A percentile compares a stretch with the other conserved stretches of the same genome.
Evolutionary conservation across 148 eudicot genomes (phyloP).

Genomic region (Rhododendron kiyosumense): DNA sequence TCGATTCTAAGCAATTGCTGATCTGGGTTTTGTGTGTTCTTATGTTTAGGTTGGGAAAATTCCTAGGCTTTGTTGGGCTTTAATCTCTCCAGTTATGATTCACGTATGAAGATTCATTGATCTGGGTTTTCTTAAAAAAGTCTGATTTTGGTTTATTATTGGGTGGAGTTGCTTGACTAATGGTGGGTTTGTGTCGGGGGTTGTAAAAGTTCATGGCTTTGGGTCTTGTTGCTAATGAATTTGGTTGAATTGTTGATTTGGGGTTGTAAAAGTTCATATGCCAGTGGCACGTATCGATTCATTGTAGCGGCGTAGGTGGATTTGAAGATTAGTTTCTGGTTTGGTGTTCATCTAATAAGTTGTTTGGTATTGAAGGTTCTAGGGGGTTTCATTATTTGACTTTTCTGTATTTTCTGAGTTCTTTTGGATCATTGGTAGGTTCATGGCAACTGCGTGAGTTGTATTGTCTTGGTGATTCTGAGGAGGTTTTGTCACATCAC

Average conservation of each 20-base stretch:
- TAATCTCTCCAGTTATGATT: not conserved
- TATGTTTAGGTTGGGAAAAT: not conserved
- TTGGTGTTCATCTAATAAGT: not conserved
- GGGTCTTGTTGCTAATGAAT: not conserved
- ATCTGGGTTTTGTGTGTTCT: not conserved
- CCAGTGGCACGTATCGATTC: not conserved
- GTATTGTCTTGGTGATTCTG: conserved; percentile 22
- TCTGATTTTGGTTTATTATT: not conserved
- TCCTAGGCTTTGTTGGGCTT: not conserved
- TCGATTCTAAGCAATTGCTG: not conserved
- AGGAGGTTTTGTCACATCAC: conserved; percentile 14
- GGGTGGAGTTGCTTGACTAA: not conserved
- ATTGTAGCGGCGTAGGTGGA: not conserved
- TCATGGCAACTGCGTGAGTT: conserved; percentile 12
- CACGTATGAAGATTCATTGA: not conserved
- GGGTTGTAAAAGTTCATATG: not conserved
- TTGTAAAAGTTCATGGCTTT: not conserved
- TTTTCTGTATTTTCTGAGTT: not conserved
- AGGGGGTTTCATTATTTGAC: not conserved
- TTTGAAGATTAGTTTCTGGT: not conserved
- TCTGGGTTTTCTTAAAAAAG: not conserved
- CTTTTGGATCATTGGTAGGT: not conserved
- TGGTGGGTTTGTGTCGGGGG: not conserved
- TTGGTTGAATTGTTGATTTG: not conserved
- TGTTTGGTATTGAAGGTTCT: not conserved